Conservation (phyloP, 305 asterid genomes). For the Fraxinus sp. region DNA sequence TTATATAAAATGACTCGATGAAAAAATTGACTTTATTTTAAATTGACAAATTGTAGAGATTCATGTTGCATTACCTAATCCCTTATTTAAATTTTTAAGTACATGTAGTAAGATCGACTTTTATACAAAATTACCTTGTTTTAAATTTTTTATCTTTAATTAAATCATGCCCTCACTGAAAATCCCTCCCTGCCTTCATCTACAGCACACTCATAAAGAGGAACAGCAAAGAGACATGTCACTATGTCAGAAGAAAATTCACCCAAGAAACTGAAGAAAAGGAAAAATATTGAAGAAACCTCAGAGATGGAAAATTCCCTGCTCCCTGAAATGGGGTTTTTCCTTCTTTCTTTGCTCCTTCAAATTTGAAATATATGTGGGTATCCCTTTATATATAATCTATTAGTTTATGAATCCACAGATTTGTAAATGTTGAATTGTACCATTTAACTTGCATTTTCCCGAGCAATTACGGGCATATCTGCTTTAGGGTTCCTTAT, state of each 20-base stretch:
- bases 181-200: not conserved
- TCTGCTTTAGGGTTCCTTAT: not conserved
- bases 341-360: not conserved
- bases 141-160: no score
- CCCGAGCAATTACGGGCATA: not conserved
- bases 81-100: no score
- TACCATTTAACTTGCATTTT: not conserved
- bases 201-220: not conserved
- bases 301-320: slow-evolving; percentile 16
- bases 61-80: no score
- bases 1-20: no score
- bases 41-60: no score
- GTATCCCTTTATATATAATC: not conserved
- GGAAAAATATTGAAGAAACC: slow-evolving; percentile 5
- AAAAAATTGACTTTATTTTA: no score
- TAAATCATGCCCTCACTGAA: not conserved
- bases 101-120: no score
- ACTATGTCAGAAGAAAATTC: slow-evolving; percentile 26
- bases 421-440: not conserved
- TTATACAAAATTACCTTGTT: no score
- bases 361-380: not conserved
- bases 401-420: not conserved
- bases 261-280: slow-evolving; percentile 31
- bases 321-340: slow-evolving; percentile 28
- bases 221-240: slow-evolving; percentile 16